Base-by-base conservation (phyloP, 2,329 filamentous ascomycete species). In the Scedosporium minutisporum region DNA sequence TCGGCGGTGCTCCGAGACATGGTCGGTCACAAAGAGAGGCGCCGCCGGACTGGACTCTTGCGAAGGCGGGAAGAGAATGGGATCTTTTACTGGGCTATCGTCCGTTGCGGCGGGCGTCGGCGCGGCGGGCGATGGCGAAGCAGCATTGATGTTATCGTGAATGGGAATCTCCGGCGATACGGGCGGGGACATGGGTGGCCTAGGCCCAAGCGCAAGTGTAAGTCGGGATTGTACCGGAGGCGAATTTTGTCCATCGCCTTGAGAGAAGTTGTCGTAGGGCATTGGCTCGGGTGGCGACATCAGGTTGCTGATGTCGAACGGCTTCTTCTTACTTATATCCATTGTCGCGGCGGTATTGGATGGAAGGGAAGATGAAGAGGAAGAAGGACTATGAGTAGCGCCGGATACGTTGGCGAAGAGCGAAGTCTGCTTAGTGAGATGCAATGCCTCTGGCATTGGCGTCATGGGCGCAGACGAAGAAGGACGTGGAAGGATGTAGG, bases 241-340 rank as follows among this genome's bases (percentile, higher is more conserved):
- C 23, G 51, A 25, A 23, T 14, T 27, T 12, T 25, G 51, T 51
- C 44, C 62, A 64, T 70, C 61, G 69, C 64, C 65, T 65, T 75
- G 73, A 57, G 68, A 72, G 70, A 86, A 87, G 67, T 72, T 83
- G 65, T 87, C 83, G 46, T 76, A 72, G 58, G 77, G 78, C 41
- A 77, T 70, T n/a, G 76, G 75, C 44, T 86, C 84, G 23, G 84
- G 84, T 38, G 85, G 85, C 23, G 85, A 87, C 80, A 87, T 85
- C 63, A 87, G 74, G 65, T 76, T 85, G 74, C 71, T 79, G 66
- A 83, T 81, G 65, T 80, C 76, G 61, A 79, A 68, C 2, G 71
- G 67, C 66, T 80, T 81, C 69, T 76, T 80, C 66, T 80, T 81
- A 69, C 76, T 80, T 4, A 66, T 38, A 23, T 66, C 66, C 60